phyloP scores from a whole-genome alignment of 2,329 filamentous ascomycete species.

The Biscogniauxia sp. region DNA sequence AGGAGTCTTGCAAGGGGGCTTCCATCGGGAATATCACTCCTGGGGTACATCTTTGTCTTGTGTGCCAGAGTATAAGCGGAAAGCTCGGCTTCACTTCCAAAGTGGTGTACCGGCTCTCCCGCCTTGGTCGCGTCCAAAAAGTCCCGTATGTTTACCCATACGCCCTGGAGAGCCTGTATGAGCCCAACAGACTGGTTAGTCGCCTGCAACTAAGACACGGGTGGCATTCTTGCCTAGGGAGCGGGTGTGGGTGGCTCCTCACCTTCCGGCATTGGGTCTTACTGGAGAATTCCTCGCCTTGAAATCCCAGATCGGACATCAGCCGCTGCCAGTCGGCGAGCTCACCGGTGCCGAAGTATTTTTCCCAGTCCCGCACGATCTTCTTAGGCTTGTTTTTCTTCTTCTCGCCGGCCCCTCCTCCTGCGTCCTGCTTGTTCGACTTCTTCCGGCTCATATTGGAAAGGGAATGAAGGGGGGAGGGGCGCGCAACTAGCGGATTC shows the following conservation, averaged over 20 bases:
- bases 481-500: neutral
- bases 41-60: constrained; percentile 43
- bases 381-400: constrained; percentile 1
- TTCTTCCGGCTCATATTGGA: neutral
- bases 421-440: constrained; percentile 2
- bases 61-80: constrained; percentile 35
- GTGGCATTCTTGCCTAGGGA: too few species aligned
- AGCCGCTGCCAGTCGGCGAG: constrained; percentile 46
- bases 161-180: constrained; percentile 38
- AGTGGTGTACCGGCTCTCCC: constrained; percentile 30
- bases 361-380: neutral
- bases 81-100: constrained; percentile 34
- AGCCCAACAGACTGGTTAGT: neutral
- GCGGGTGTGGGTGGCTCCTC: constrained; percentile 8
- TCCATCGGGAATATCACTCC: constrained; percentile 38
- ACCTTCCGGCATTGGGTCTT: constrained; percentile 47
- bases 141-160: constrained; percentile 50
- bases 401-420: neutral
- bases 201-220: neutral
- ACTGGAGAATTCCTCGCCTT: constrained; percentile 34
- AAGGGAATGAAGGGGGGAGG: too few species aligned
- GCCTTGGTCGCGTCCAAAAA: constrained; percentile 38
- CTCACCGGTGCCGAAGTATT: constrained; percentile 17
- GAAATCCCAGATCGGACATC: constrained; percentile 43
- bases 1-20: constrained; percentile 41